phyloP scores from a whole-genome alignment of 192 early-diverging fungal species.

The Umbelopsis vinacea region DNA sequence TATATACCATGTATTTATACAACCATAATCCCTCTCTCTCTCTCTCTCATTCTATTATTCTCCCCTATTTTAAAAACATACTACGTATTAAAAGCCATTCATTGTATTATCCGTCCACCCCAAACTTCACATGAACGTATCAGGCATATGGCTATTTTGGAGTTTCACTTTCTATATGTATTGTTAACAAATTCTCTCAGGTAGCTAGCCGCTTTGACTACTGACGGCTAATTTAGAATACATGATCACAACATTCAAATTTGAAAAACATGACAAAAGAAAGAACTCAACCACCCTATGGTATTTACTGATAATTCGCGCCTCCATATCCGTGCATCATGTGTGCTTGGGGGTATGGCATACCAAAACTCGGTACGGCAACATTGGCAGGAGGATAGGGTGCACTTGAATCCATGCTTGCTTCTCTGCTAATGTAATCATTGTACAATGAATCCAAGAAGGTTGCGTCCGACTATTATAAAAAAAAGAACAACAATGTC shows the following conservation, averaged over 20 bases:
- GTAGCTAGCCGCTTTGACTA: background rate
- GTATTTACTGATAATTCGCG: background rate
- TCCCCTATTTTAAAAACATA: no score
- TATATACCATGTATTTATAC: conserved; percentile 16
- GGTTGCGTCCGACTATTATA: conserved; percentile 5
- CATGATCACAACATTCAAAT: no score
- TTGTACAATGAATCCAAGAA: conserved; percentile 8
- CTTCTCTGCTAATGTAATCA: background rate
- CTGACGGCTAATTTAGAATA: background rate
- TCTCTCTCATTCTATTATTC: background rate
- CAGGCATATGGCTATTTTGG: no score
- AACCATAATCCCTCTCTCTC: background rate
- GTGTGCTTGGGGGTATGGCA: background rate
- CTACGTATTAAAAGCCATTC: no score
- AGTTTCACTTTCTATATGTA: no score
- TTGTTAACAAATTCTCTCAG: background rate
- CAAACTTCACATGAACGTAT: no score
- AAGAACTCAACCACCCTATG: background rate
- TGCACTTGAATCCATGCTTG: background rate
- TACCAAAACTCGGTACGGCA: background rate
- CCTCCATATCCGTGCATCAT: background rate
- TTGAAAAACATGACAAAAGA: background rate
- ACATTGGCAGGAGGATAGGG: background rate
- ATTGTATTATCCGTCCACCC: no score
- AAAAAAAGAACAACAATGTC: background rate